These are phyloP conservation scores for Plasmodium sp. DNA, from an alignment of 169 alveolate genomes.

Conservation along the genomic window DNA sequence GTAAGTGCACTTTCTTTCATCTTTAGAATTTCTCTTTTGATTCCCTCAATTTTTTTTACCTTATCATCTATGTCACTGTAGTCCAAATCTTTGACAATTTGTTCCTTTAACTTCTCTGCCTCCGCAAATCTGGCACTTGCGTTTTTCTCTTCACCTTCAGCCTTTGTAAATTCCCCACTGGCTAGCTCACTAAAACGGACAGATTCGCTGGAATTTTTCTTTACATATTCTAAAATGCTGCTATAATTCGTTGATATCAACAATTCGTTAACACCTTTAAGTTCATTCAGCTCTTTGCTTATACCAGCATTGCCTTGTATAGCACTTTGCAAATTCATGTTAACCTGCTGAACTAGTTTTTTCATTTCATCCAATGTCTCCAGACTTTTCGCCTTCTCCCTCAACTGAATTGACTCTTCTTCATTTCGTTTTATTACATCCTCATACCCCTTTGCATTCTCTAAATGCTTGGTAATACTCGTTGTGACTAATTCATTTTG, in stretches of 20 bases:
- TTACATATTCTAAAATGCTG: background rate
- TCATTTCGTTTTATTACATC: background rate
- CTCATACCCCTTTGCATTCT: background rate
- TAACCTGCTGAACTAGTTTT: background rate
- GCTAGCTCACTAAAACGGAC: background rate
- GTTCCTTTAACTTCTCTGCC: background rate
- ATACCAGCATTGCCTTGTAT: conserved; percentile 1
- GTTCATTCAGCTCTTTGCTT: background rate
- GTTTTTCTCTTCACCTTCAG: background rate
- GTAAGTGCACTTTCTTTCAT: background rate
- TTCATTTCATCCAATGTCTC: background rate
- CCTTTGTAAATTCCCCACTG: background rate
- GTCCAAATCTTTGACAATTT: background rate
- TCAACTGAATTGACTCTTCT: background rate
- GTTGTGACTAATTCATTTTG: background rate
- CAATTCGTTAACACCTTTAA: background rate
- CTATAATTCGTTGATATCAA: background rate
- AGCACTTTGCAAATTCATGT: background rate
- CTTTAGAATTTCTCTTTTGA: background rate
- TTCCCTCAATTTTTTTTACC: background rate
- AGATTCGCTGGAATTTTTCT: background rate
- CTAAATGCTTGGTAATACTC: background rate
- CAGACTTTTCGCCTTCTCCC: background rate
- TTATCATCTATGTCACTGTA: background rate
- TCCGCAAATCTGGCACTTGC: background rate